Base-by-base conservation (phyloP, 257 asterid genomes). In the Gynochthodes officinalis region DNA sequence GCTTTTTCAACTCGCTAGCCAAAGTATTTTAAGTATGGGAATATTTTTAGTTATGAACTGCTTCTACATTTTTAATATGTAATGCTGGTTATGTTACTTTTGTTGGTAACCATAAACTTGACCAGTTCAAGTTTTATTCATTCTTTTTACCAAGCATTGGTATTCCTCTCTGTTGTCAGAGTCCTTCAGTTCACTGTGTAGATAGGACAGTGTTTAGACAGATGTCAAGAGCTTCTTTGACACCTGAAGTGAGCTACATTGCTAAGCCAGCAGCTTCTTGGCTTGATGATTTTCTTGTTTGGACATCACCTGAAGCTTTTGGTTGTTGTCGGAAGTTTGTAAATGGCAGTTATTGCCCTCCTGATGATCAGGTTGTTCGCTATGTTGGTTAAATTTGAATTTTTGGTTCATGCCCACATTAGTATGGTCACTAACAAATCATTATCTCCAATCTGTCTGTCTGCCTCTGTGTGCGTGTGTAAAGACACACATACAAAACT, bases 191-290 rank as follows among this genome's bases (percentile, higher is more conserved):
- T 67, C 19, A 19, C 44, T 60, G 58, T 64, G 15, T 35, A 13
- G 4, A 69, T 8, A 53, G 64, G 39, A 9, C 39, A 42, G 1
- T 19, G 39, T 55, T 7, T 70, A 58, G 60, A 64, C 89, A 94
- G 99, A 94, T 94, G 69, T 77, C 99, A 48, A 88, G 93, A 83
- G 97, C 97, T 69, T 91, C 99, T 77, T 86, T 88, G 76, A 82
- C 78, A 48, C 95, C 99, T 27, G 90, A 91, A 81, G 86, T 95
- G 50, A 94, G 99, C 76, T 88, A 91, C 77, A 94, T 94, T 78
- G 98, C 99, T 71, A 94, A 94, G 84, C 99, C 99, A 11, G 99
- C 99, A 64, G 99, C 99, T 69, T 94, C 99, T 50, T 94, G 99
- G 99, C 95, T 94, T 32, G 99, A 94, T 65, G 99, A 94, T 86